phyloP scores from a whole-genome alignment of 192 early-diverging fungal genomes.

The Gigaspora rosea region DNA sequence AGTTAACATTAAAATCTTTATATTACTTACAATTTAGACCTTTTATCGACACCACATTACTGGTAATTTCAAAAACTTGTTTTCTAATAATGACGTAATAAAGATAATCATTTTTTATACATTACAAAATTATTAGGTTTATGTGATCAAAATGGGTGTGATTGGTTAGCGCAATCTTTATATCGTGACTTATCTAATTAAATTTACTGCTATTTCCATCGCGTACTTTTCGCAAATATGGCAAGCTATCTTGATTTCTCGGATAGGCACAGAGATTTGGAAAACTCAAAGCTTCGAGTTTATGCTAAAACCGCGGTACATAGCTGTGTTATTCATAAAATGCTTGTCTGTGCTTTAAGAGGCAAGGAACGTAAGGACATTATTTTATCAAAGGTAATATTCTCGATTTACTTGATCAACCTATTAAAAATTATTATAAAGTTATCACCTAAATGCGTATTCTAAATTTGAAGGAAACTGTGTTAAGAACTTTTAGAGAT shows the following conservation, averaged over 20 bases:
- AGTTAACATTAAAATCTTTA: no score
- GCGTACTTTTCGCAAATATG: not conserved
- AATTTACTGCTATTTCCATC: no score
- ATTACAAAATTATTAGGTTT: no score
- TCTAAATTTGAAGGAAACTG: constrained; percentile 20
- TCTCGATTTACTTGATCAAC: not conserved
- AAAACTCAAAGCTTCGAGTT: not conserved
- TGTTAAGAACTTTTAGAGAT: constrained; percentile 21
- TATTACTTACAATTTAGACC: no score
- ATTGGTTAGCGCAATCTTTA: no score
- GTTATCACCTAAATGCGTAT: not conserved
- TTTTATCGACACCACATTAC: no score
- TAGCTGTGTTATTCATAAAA: constrained; percentile 11
- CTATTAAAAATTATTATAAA: not conserved
- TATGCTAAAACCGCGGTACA: constrained; percentile 18
- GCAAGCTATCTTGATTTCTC: constrained; percentile 6
- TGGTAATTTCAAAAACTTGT: no score
- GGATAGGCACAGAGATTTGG: not conserved
- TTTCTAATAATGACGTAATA: no score
- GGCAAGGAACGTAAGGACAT: constrained; percentile 11
- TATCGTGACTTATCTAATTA: no score
- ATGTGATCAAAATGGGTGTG: no score
- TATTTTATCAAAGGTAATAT: constrained; percentile 24
- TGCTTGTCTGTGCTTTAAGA: not conserved
- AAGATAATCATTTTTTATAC: no score